Evolutionary conservation across 495 filamentous ascomycete species (phyloP), one percentile per base, ranked within the genome.

Genomic region (Rostrohypoxylon terebratum): DNA sequence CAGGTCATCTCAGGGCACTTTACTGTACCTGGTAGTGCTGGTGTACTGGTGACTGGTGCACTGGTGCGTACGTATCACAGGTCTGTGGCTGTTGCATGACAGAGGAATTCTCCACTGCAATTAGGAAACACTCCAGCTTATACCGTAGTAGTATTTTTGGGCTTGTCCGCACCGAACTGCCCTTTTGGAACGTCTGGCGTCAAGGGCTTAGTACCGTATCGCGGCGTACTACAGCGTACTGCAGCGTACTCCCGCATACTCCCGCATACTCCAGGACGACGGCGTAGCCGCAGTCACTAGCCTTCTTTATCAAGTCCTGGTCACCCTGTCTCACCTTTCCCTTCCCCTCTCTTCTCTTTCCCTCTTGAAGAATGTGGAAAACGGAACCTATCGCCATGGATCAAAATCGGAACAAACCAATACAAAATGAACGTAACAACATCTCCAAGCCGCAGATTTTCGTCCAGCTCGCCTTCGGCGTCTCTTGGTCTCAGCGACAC

Each of bases 391-490:
- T 73, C 68, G 71, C 48, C 74, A 79, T 79, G 76, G 72, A 79
- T 31, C 64, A 77, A 42, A 75, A 66, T 59, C 71, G 66, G 40
- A 71, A 71, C 45, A 68, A 47, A 36, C 63, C 71, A 51, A 71
- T 75, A 63, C 61, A 68, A 25, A 70, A 72, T 25, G 59, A 76
- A 60, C 73, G 69, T 47, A 63, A 25, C 55, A 62, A 54, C 50
- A 66, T 68, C 25, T 63, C 60, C 62, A 80, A 58, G 21, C 83
- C 83, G 50, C 82, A 84, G 44, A 71, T 85, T 31, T 84, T 84
- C 47, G 72, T 85, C 1, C 81, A 83, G 25, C 66, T 85, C 62
- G 81, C 82, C 60, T 83, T 84, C 36, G 79, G 83, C 34, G 73
- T 85, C 21, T 84, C 83, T 1, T 85, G 80, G 81, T 74, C 74